Base-by-base conservation (phyloP, 495 filamentous ascomycete species). In the Talaromyces borbonicus region DNA sequence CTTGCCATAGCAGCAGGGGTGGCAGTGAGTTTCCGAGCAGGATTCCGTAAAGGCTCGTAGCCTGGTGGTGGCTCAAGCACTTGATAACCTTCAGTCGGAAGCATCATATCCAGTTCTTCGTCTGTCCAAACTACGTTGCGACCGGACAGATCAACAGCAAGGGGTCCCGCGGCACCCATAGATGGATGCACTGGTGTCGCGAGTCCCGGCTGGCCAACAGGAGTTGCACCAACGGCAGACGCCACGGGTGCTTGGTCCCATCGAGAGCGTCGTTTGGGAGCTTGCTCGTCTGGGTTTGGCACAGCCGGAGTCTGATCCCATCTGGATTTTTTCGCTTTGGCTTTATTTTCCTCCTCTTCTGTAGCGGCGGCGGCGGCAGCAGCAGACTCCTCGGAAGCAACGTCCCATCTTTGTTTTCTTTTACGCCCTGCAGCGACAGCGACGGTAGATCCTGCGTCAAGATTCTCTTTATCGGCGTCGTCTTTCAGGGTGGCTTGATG, bases 331-430 rank as follows among this genome's bases (percentile, higher is more conserved):
- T 87, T 85, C 36, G 77, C 61, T 62, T 83, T 84, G 1, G 71
- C 51, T 44, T 81, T 78, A 4, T 65, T 58, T 30, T 74, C 52
- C 31, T 64, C 57, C 8, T 75, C 57, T n/a, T n/a, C n/a, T n/a
- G n/a, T n/a, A n/a, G n/a, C n/a, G n/a, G n/a, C n/a, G 11, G 71
- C 62, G 14, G 70, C 60, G 15, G 60, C 59, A 11, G 67, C 52
- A 39, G 56, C 63, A 8, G 69, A 60, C 18, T 72, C 70, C 18
- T 62, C 61, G 3, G 73, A 68, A 23, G 78, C 63, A 11, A 89
- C 77, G 69, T 95, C 90, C 92, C 92, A 97, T 57, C 92, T 74
- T 69, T 92, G 89, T 72, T 94, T 96, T 52, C 87, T 79, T 73
- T 90, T 95, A 44, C 81, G 74, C 3, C 81, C 81, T 16, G 75